phyloP scores from a whole-genome alignment of 1,284 basidiomycete species.

The Apiotrichum akiyoshidainum region DNA sequence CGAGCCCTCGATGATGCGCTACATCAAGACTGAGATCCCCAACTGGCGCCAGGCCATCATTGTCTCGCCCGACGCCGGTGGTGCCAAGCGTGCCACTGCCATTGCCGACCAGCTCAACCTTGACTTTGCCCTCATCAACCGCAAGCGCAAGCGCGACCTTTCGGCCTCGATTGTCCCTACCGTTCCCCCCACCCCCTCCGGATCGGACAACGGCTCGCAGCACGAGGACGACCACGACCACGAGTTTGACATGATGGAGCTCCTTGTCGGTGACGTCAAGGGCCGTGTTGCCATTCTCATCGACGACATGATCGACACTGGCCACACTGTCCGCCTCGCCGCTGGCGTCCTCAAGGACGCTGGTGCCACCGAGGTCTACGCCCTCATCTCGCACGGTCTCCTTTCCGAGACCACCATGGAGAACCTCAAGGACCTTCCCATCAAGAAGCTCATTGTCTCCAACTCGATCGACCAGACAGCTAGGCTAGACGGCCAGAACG shows the following conservation, averaged over 20 bases:
- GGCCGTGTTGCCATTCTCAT: conserved; percentile 93
- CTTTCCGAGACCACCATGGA: conserved; percentile 80
- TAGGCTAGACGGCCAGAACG: conserved; percentile 51
- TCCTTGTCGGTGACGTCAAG: conserved; percentile 93
- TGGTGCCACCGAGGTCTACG: conserved; percentile 84
- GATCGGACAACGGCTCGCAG: conserved; percentile 37
- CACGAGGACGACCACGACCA: conserved; percentile 42
- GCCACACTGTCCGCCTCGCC: conserved; percentile 79
- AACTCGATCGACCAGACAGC: conserved; percentile 71
- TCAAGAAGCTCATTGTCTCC: conserved; percentile 82
- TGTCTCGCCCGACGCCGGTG: conserved; percentile 95
- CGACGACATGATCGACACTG: conserved; percentile 98
- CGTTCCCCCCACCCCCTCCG: conserved; percentile 47
- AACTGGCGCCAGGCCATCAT: conserved; percentile 88
- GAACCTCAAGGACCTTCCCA: conserved; percentile 70
- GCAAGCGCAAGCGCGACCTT: conserved; percentile 66
- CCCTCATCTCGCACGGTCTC: conserved; percentile 86
- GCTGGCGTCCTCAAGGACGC: conserved; percentile 79
- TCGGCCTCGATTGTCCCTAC: conserved; percentile 32
- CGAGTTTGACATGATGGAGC: conserved; percentile 71
- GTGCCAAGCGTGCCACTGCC: conserved; percentile 91
- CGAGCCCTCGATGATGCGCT: conserved; percentile 79
- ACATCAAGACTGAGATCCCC: conserved; percentile 83
- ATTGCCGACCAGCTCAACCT: conserved; percentile 94
- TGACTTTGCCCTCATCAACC: conserved; percentile 95